Conservation (phyloP, 2,329 filamentous ascomycete genomes). For the Trichoderma semiorbis region DNA sequence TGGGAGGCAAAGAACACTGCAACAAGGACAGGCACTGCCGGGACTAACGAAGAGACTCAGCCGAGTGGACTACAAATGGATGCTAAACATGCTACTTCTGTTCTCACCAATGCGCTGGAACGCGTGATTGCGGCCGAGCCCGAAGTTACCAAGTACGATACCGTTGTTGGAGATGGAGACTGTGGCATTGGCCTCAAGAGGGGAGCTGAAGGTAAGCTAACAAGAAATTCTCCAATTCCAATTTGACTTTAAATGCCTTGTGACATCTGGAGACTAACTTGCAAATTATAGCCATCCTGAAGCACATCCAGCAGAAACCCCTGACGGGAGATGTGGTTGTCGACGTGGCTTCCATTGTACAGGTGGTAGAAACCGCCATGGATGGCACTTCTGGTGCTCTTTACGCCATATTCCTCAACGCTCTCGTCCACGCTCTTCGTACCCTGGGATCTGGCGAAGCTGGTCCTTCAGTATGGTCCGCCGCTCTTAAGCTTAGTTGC, state of each 20-base stretch:
- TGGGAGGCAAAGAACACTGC: constrained; percentile 58
- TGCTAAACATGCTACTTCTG: constrained; percentile 44
- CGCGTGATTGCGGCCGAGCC: constrained; percentile 64
- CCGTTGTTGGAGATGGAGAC: constrained; percentile 85
- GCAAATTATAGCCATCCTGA: constrained; percentile 45
- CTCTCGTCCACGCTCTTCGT: constrained; percentile 64
- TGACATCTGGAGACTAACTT: constrained; percentile 21
- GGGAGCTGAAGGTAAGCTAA: constrained; percentile 68
- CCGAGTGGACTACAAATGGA: constrained; percentile 54
- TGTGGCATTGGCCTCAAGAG: constrained; percentile 84
- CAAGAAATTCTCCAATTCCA: background rate
- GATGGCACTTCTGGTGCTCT: constrained; percentile 60
- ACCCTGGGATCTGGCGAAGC: constrained; percentile 39
- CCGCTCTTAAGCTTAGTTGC: constrained; percentile 68
- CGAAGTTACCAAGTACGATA: constrained; percentile 70
- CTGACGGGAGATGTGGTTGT: constrained; percentile 51
- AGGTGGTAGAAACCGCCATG: constrained; percentile 56
- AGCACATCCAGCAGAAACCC: constrained; percentile 43
- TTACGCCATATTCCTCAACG: constrained; percentile 84
- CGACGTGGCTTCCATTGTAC: constrained; percentile 51
- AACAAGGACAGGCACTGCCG: constrained; percentile 40
- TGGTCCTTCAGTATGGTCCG: constrained; percentile 48
- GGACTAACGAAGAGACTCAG: constrained; percentile 33
- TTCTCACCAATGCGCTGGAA: constrained; percentile 56
- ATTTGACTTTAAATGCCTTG: background rate